Evolutionary conservation across 2,329 filamentous ascomycete genomes (phyloP), one percentile per base, ranked within the genome.

Genomic region (Pyrenophora tritici-repentis): DNA sequence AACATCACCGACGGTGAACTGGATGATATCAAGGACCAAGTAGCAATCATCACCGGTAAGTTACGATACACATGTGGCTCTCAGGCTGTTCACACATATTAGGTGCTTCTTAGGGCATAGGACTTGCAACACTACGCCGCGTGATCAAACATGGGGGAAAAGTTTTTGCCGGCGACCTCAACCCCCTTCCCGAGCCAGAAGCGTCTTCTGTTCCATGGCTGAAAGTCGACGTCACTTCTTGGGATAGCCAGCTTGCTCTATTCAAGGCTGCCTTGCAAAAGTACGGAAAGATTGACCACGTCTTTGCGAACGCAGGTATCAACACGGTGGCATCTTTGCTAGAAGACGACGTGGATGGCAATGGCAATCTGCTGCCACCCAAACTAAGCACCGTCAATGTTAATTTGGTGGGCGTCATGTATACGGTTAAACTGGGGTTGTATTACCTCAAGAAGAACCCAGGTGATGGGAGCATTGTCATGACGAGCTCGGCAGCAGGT

Each of bases 21-120:
- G 4, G 53, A 57, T 10, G 56, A 65, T 34, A 68, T 83, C 31
- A 78, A 77, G 52, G 78, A 74, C 53, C 78, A 83, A 62, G 76
- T 82, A 17, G 74, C 81, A n/a, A 61, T 84, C 20, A 72, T 84
- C 12, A 84, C 81, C 46, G 80, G 79, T 80, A 70, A 14, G 39
- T 10, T 12, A 9, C 20, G 24, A 10, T 7, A 18, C 29, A 18
- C 14, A n/a, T 4, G 13, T 39, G 17, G 12, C 26, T 14, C 7
- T 4, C 36, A 20, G 1, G 4, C 16, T 20, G 3, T 24, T 49
- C 4, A 51, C 37, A 50, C 8, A 44, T 31, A 22, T 0, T 32
- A 79, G 83, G 83, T 41, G 81, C 81, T 48, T 82, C 81, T 0
- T 84, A 82, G 2, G 84, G 84, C 13, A 86, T 86, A 45, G 83